These are phyloP conservation scores for Dioszegia crocea DNA, from an alignment of 768 basidiomycete genomes.

Conservation along the genomic window DNA sequence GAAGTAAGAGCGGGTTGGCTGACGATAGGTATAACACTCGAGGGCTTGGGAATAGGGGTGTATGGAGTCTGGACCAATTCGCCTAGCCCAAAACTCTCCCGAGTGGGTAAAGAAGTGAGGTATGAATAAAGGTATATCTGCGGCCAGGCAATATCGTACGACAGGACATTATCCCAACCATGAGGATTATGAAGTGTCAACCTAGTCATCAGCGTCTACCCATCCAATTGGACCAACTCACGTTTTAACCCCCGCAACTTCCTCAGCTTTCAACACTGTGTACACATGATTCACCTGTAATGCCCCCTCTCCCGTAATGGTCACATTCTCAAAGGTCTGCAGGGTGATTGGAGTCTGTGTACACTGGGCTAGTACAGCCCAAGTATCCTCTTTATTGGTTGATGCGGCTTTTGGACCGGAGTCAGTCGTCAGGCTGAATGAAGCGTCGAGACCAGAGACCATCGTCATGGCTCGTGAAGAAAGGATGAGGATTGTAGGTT, in stretches of 20 bases:
- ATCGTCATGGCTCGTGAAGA: slow-evolving; percentile 2
- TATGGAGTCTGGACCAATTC: background rate
- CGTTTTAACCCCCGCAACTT: slow-evolving; percentile 3
- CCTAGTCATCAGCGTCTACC: background rate
- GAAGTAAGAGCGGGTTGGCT: no score
- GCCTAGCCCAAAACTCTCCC: background rate
- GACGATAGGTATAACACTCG: background rate
- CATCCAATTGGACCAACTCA: background rate
- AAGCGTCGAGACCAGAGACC: background rate
- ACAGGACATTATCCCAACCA: background rate
- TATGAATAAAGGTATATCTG: background rate
- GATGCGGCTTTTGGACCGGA: background rate
- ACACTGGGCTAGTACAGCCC: background rate
- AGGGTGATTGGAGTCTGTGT: slow-evolving; percentile 2
- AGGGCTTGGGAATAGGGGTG: background rate
- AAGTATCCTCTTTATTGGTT: background rate
- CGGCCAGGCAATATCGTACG: background rate
- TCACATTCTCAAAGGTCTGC: background rate
- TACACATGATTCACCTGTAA: slow-evolving; percentile 5
- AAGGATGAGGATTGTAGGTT: slow-evolving; percentile 1
- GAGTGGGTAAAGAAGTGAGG: background rate
- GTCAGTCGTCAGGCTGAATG: slow-evolving; percentile 6
- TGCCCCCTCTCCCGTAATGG: no score
- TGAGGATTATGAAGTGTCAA: slow-evolving; percentile 6
- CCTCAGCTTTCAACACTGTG: slow-evolving; percentile 1